Evolutionary conservation across 1,284 basidiomycete species (phyloP), one percentile per base, ranked within the genome.

Genomic region (Meripilus lineatus): DNA sequence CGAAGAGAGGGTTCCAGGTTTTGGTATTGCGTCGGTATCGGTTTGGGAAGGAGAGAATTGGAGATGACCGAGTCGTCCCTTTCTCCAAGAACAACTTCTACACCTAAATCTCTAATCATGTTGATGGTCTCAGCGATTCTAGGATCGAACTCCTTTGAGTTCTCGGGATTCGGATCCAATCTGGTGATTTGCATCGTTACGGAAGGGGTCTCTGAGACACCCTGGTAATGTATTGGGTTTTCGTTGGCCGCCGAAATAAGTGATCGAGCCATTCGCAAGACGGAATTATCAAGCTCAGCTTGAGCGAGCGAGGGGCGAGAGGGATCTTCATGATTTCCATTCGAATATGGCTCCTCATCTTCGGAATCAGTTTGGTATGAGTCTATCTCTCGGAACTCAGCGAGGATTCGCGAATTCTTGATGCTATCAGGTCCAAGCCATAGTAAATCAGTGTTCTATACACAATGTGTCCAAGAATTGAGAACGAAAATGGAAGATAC

Each of bases 331-430:
- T 61, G 65, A 3, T 77, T 76, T 22, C 73, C 70, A 5, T 77
- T 75, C 1, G 81, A 82, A 44, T 80, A n/a, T 30, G 8, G 10
- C 1, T 61, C 65, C 3, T 77, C 76, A 23, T 73, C 70, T 5
- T 77, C 76, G 2, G 81, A 82, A 44, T 80, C 84, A 0, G 81
- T 87, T 26, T 83, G 55, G 58, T 89, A 91, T 1, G 86, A 89
- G 53, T 92, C 89, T 23, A 85, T 75, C 64, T 91, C 87, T 30
- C 82, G 75, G 52, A 91, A 84, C 59, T 91, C 89, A 23, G 84
- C 74, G 3, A 85, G 61, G 18, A 92, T 68, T n/a, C 84, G 78
- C 0, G 79, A 72, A 45, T 86, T 84, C 56, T 86, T 91, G 21
- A 82, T 79, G 6, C 88, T 92, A 53, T 4, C 3, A 37, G 41